A percentile compares a stretch with the other conserved stretches of the same genome.
Conservation (phyloP, 345 rosid genomes). For the Corchorus olitorius region DNA sequence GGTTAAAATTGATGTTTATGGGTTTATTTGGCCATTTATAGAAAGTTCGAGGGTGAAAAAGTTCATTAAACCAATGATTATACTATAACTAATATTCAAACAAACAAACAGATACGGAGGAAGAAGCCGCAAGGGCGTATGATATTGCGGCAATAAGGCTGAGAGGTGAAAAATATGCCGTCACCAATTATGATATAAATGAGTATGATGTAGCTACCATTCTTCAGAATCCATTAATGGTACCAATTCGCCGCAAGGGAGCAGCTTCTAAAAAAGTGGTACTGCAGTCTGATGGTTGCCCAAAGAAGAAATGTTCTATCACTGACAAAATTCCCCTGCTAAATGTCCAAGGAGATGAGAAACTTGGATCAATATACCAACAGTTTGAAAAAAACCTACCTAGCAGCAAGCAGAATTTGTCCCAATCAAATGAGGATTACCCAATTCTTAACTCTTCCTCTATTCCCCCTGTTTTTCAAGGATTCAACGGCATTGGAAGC, state of each 20-base stretch:
- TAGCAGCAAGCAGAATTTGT: neutral
- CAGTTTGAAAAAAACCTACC: neutral
- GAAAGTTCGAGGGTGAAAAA: too few relatives aligned
- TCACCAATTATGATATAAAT: constrained; percentile 28
- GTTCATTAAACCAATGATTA: too few relatives aligned
- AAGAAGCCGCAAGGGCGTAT: constrained; percentile 40
- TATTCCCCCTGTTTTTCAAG: neutral
- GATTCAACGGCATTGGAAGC: neutral
- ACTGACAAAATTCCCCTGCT: neutral
- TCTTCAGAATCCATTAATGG: neutral
- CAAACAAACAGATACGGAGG: constrained; percentile 30
- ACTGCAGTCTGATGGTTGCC: neutral
- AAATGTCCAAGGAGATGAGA: neutral
- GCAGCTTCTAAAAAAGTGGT: constrained; percentile 30
- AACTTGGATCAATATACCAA: neutral
- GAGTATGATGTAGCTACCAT: constrained; percentile 25
- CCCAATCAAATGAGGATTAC: neutral
- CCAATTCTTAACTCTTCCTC: neutral
- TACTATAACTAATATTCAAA: neutral
- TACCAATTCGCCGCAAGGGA: constrained; percentile 34
- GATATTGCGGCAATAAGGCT: constrained; percentile 38
- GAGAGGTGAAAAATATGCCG: constrained; percentile 22
- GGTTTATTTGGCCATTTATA: too few relatives aligned
- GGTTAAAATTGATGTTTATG: too few relatives aligned
- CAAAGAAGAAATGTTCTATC: neutral